Evolutionary conservation across 441 rosid species (phyloP), one percentile per base, ranked within the genome.

Genomic region (Adansonia grandidieri): DNA sequence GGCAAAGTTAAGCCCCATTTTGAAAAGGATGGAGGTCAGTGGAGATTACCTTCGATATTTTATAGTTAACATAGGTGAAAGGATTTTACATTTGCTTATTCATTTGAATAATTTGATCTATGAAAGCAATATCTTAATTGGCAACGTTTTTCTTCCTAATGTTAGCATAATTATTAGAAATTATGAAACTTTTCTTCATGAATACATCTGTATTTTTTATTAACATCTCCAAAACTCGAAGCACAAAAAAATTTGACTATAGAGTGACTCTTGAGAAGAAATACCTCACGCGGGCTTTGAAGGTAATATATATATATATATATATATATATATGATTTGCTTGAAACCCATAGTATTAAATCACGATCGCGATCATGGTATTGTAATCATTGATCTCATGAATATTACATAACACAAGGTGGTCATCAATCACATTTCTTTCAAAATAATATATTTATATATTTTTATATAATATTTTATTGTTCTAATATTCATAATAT

Each of bases 201-300:
- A 91, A 90, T 80, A 88, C 90, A 0, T 87, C 84, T 66, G 89
- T 89, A 68, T 84, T 90, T 37, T 89, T 87, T 10, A 84, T 13
- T 32, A 32, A 20, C 93, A 95, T 81, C 92, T 95, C 78, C 45
- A 37, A 0, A 78, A 89, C 20, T 85, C 91, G 10, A 75, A 66
- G 6, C 32, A 83, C 87, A 13, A 78, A 87, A 62, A 69, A 14
- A 14, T 95, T 92, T 56, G 98, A 95, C 60, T 92, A 98, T 98
- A 91, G 74, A 24, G 82, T 95, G 40, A 28, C 79, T 28, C 93
- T 95, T 0, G 75, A 92, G 54, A 9, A 86, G 1, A 37, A 62
- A 6, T 93, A 95, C 83, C 83, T 95, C 24, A 82, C 86, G 22
- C 81, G 82, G 53, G 84, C 92, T 61, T 71, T 90, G 24, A 57